Evolutionary conservation across 192 early-diverging fungal species (phyloP), one percentile per base, ranked within the genome.

Genomic region (Umbelopsis sp.): DNA sequence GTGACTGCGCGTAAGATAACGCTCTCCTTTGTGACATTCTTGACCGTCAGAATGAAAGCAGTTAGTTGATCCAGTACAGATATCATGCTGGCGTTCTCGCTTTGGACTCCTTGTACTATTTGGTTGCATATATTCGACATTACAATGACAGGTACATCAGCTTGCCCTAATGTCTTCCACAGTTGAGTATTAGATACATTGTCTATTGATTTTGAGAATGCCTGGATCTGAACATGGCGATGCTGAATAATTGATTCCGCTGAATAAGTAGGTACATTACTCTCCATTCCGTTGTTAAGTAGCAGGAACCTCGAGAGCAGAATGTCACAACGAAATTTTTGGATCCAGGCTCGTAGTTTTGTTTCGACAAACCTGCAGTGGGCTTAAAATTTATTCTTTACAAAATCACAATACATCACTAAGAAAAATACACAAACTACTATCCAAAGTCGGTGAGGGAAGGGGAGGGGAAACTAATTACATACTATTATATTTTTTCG

Each of bases 171-270:
- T 20, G 56, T 31, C 12, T 62, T 29, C 56, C 56, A 62, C 17
- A 62, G 56, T 16, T 62, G 38, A 41, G 38, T 11, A 2, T 32
- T 34, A 5, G 29, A 20, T 2, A 17, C 26, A 22, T 8, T 32
- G 26, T 11, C 14, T 32, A 34, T 34, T 9, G 26, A 14, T 32
- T 62, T 62, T 2, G 56, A 62, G 31, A 62, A 31, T 32, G 56
- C 12, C 31, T 62, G 56, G 12, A 62, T 62, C 29, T 62, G 56
- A 32, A 26, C 56, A 62, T 62, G 56, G 56, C 56, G 56, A 62
- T 62, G 56, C 56, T 62, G 56, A 62, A 62, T 16, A 26, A 62
- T 31, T 12, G 31, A 32, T 22, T 62, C 56, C 16, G 56, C 31
- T 17, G 26, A 26, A 17, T 3, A 34, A 20, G 29, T 34, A 0